A percentile compares a stretch with the other conserved stretches of the same genome.
These are phyloP conservation scores for Monoraphidium neglectum DNA, from an alignment of 139 green algal species.

Conservation along the genomic window DNA sequence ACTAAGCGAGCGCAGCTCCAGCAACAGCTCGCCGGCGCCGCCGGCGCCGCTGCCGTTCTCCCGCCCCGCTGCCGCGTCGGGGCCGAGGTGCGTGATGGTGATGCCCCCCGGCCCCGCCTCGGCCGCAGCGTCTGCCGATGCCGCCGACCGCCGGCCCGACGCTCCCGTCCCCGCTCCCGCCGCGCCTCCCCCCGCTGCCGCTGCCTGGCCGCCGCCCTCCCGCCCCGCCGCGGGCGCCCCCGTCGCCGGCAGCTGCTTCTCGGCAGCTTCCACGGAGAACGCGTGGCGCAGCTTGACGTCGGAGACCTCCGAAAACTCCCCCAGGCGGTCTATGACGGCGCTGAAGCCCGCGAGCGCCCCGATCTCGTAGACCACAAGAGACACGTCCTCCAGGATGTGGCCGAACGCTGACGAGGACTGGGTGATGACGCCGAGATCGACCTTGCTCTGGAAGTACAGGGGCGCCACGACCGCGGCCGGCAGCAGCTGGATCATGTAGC, in stretches of 20 bases:
- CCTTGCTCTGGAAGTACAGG: conserved; percentile 87
- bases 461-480: conserved; percentile 97
- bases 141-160: background rate
- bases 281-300: no score
- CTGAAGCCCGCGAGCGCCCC: conserved; percentile 84
- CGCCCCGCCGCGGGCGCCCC: no score
- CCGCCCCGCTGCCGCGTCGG: no score
- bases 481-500: conserved; percentile 91
- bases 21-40: conserved; percentile 29
- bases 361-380: conserved; percentile 93
- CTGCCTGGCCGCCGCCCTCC: no score
- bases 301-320: conserved; percentile 69
- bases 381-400: conserved; percentile 95
- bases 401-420: conserved; percentile 93
- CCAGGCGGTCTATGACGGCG: conserved; percentile 90
- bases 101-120: no score
- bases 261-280: no score
- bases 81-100: no score
- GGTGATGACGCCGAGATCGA: conserved; percentile 99
- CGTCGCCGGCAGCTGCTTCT: no score
- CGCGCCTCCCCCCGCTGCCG: no score
- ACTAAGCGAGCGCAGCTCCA: conserved; percentile 64
- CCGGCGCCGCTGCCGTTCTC: background rate
- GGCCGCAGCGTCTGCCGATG: no score
- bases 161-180: no score